Evolutionary conservation across 768 basidiomycete genomes (phyloP).

Genomic region (Termitomyces sp.): DNA sequence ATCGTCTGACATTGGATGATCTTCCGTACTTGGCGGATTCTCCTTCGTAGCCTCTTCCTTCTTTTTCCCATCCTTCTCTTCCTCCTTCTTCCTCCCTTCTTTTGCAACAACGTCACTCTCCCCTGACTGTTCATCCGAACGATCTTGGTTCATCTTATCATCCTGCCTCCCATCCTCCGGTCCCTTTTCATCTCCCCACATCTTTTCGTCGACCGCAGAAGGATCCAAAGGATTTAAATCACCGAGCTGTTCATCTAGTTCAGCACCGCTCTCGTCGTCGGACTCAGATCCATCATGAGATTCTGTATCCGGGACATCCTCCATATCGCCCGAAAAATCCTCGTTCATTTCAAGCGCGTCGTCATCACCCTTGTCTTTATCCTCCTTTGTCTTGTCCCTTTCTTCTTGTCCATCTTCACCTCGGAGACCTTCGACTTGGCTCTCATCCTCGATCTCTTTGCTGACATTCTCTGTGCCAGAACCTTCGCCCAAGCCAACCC

Average conservation of each 20-base stretch:
- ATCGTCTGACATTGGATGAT: slow-evolving; percentile 17
- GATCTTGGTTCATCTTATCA: slow-evolving; percentile 57
- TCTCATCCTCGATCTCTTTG: slow-evolving; percentile 93
- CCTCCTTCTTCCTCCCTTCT: slow-evolving; percentile 46
- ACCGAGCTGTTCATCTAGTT: slow-evolving; percentile 80
- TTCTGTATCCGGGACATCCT: slow-evolving; percentile 72
- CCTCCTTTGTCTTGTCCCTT: slow-evolving; percentile 40
- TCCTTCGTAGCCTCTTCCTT: slow-evolving; percentile 23
- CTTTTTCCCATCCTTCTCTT: slow-evolving; percentile 22
- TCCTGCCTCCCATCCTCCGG: slow-evolving; percentile 48
- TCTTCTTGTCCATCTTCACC: slow-evolving; percentile 50
- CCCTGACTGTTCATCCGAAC: slow-evolving; percentile 41
- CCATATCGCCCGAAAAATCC: slow-evolving; percentile 83
- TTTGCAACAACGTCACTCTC: slow-evolving; percentile 76
- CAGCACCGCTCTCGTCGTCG: slow-evolving; percentile 48
- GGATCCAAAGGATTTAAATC: slow-evolving; percentile 82
- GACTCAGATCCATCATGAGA: slow-evolving; percentile 46
- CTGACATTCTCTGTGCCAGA: slow-evolving; percentile 82
- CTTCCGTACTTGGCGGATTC: slow-evolving; percentile 10
- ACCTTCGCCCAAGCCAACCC: slow-evolving; percentile 88
- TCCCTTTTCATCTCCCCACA: slow-evolving; percentile 87
- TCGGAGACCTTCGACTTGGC: slow-evolving; percentile 90
- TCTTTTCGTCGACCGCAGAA: slow-evolving; percentile 86
- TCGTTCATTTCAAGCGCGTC: slow-evolving; percentile 89
- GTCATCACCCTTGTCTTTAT: slow-evolving; percentile 53